Conservation (phyloP, 2,329 filamentous ascomycete genomes). For the Penicillium fuscoglaucum region DNA sequence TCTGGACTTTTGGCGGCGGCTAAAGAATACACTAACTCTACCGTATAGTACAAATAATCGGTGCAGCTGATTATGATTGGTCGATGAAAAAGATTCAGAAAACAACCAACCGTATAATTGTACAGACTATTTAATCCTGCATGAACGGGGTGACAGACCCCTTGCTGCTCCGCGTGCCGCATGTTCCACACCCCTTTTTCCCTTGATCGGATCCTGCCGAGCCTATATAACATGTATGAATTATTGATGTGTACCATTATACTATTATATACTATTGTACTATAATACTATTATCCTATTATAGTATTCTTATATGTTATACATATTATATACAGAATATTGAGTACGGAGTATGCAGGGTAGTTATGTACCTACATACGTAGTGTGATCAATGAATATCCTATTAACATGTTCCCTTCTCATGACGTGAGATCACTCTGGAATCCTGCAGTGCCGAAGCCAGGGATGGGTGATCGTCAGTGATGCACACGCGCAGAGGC, state of each 20-base stretch:
- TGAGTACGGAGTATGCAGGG: no score
- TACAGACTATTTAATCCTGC: slow-evolving; percentile 26
- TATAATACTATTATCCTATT: neutral
- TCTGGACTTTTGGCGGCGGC: neutral
- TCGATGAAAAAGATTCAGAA: neutral
- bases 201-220: slow-evolving; percentile 9
- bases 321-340: neutral
- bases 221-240: neutral
- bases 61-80: neutral
- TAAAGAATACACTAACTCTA: slow-evolving; percentile 1
- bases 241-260: neutral
- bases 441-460: slow-evolving; percentile 21
- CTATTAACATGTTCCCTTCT: neutral
- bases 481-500: slow-evolving; percentile 20
- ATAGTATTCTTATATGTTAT: neutral
- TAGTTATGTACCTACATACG: no score
- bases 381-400: no score
- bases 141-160: slow-evolving; percentile 30
- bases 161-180: slow-evolving; percentile 37
- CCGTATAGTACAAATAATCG: neutral
- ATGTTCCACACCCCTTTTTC: slow-evolving; percentile 31
- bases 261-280: no score
- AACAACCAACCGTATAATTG: slow-evolving; percentile 2
- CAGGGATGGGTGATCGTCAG: slow-evolving; percentile 24
- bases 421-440: slow-evolving; percentile 15